phyloP scores from a whole-genome alignment of 2,329 filamentous ascomycete species.

The Raffaelea deltoideospora region DNA sequence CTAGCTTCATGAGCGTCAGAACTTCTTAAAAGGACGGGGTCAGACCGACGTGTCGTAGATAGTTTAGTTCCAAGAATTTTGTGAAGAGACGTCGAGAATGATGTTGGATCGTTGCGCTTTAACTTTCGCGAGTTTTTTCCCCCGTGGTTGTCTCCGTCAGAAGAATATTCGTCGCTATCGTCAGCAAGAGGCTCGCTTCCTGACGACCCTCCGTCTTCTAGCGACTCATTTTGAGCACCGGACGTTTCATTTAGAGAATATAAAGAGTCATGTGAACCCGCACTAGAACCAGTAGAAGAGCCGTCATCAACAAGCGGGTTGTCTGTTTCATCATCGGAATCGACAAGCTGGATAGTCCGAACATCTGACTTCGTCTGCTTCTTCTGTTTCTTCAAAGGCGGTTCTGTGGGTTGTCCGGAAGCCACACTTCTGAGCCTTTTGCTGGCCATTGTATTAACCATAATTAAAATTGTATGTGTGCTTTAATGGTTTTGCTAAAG shows the following conservation, averaged over 20 bases:
- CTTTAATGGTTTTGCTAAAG: too few species aligned
- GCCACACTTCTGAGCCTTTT: too few species aligned
- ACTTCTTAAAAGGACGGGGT: conserved; percentile 83
- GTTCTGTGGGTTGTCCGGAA: too few species aligned
- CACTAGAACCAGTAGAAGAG: conserved; percentile 7
- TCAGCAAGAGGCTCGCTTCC: conserved; percentile 21
- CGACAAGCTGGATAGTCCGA: conserved; percentile 35
- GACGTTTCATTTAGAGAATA: conserved; percentile 7
- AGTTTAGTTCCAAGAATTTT: conserved; percentile 89
- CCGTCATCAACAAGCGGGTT: conserved; percentile 36
- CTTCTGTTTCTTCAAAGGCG: conserved; percentile 30
- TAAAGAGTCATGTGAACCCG: conserved; percentile 19
- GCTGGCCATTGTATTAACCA: too few species aligned
- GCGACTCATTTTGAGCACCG: too few species aligned
- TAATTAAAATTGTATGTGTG: too few species aligned
- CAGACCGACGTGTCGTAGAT: conserved; percentile 61
- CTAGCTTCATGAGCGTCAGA: conserved; percentile 57
- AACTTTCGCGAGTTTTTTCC: conserved; percentile 28
- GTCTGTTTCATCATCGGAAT: conserved; percentile 41
- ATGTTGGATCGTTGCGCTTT: conserved; percentile 83
- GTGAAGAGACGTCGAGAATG: conserved; percentile 83
- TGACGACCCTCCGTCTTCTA: conserved; percentile 9
- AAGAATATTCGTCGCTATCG: conserved; percentile 11
- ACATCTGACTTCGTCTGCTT: conserved; percentile 29
- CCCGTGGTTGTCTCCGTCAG: conserved; percentile 18